phyloP scores from a whole-genome alignment of 225 moss, liverwort and hornwort genomes.

The Anthoceros angustus region DNA sequence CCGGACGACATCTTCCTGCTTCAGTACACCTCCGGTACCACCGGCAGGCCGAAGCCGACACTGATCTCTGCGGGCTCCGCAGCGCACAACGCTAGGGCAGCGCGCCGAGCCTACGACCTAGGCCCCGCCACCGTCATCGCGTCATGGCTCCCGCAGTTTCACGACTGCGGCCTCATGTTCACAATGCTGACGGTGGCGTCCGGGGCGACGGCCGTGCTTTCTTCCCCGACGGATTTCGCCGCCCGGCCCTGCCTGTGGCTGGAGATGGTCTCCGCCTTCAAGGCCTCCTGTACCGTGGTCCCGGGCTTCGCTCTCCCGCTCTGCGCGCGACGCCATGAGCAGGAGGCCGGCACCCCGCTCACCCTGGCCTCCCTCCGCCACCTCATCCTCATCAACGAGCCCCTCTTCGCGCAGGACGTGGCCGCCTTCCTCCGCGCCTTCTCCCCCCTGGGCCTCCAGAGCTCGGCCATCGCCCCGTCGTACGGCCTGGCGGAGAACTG shows the following conservation, averaged over 20 bases:
- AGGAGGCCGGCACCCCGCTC: background rate
- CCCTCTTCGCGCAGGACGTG: background rate
- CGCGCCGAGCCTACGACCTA: slow-evolving; percentile 1
- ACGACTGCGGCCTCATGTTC: slow-evolving; percentile 14
- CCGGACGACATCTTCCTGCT: slow-evolving; percentile 8
- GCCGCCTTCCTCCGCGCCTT: slow-evolving; percentile 1
- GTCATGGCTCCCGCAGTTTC: slow-evolving; percentile 9
- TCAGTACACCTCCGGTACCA: slow-evolving; percentile 12
- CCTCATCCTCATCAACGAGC: slow-evolving; percentile 12
- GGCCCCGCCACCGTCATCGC: slow-evolving; percentile 6
- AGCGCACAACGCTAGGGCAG: slow-evolving; percentile 9
- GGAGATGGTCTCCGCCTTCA: slow-evolving; percentile 4
- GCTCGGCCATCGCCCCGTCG: slow-evolving; percentile 6
- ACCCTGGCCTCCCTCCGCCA: background rate
- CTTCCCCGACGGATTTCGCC: slow-evolving; percentile 5
- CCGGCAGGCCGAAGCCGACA: slow-evolving; percentile 6
- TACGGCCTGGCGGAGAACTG: slow-evolving; percentile 12
- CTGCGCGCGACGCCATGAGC: background rate
- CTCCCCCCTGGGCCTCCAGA: background rate
- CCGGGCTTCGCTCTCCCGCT: slow-evolving; percentile 11
- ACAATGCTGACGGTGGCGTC: slow-evolving; percentile 5
- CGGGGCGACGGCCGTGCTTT: slow-evolving; percentile 5
- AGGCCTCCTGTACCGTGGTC: slow-evolving; percentile 7
- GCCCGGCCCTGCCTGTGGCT: slow-evolving; percentile 8
- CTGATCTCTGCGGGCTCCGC: slow-evolving; percentile 10